These are phyloP conservation scores for Rhododendron ovatum DNA, from an alignment of 148 eudicot genomes.

Conservation along the genomic window DNA sequence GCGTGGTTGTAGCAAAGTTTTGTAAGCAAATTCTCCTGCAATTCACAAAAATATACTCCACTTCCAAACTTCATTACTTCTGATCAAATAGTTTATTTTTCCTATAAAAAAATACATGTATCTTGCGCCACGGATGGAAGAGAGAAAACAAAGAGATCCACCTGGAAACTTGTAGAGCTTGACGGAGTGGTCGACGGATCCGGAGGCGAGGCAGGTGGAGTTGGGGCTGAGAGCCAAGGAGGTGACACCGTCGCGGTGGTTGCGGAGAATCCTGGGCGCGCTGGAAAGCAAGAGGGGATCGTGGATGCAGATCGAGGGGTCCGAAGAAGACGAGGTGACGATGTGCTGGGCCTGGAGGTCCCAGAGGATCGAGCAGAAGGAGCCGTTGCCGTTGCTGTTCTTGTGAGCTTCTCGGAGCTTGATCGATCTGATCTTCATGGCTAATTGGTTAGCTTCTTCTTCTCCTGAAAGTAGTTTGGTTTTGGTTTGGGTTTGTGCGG, in stretches of 20 bases:
- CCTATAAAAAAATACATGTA: background rate
- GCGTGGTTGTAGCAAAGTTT: background rate
- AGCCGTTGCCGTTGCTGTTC: constrained; percentile 23
- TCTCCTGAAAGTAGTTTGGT: too few relatives aligned
- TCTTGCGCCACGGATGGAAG: background rate
- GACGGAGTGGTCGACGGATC: constrained; percentile 74
- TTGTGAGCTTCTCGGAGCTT: constrained; percentile 69
- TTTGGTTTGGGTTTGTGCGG: background rate
- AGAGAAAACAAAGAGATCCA: constrained; percentile 12
- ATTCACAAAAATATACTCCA: background rate
- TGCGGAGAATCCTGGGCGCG: constrained; percentile 38
- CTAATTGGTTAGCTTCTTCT: background rate
- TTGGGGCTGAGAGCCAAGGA: constrained; percentile 80
- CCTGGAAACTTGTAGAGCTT: constrained; percentile 93
- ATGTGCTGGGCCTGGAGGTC: constrained; percentile 57
- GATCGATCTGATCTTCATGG: constrained; percentile 52
- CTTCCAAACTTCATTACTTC: background rate
- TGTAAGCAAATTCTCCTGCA: background rate
- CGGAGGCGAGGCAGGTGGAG: constrained; percentile 94
- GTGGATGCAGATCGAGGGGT: constrained; percentile 57
- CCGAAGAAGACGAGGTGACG: constrained; percentile 71
- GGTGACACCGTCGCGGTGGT: constrained; percentile 84
- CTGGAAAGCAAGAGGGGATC: constrained; percentile 44
- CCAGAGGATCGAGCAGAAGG: constrained; percentile 70
- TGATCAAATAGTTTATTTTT: background rate